These are phyloP conservation scores for Typha latifolia DNA, from an alignment of 176 grass and related monocot species.

Conservation along the genomic window DNA sequence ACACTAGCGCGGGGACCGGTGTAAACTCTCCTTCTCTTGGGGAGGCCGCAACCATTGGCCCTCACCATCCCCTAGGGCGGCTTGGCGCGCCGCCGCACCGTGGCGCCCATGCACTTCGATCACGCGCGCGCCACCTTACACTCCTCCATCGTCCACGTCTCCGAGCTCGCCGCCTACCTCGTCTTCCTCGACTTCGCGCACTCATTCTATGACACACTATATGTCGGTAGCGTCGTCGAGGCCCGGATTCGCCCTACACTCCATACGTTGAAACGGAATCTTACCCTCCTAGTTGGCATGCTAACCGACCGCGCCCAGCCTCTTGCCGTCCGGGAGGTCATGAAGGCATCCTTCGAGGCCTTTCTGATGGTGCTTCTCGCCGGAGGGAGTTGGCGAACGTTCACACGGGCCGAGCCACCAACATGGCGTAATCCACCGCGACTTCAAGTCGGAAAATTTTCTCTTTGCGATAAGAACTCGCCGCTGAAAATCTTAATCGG, in stretches of 20 bases:
- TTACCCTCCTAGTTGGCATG: conserved; percentile 30
- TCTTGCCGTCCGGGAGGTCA: conserved; percentile 23
- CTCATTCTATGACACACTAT: conserved; percentile 41
- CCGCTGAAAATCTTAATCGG: too few species aligned
- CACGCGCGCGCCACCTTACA: conserved; percentile 32
- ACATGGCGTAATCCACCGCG: too few species aligned
- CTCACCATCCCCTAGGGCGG: conserved; percentile 6
- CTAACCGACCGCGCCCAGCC: conserved; percentile 42
- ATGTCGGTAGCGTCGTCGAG: conserved; percentile 28
- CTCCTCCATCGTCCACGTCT: conserved; percentile 30
- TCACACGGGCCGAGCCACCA: conserved; percentile 29
- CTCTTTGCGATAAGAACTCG: too few species aligned
- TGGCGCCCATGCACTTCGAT: conserved; percentile 25
- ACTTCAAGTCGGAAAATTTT: too few species aligned
- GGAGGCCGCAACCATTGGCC: conserved; percentile 2
- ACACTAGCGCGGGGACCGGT: too few species aligned
- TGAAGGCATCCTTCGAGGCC: conserved; percentile 42
- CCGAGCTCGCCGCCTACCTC: conserved; percentile 47
- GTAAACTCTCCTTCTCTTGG: conserved; percentile 24
- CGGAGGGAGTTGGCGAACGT: conserved; percentile 33
- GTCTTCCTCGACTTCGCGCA: conserved; percentile 47
- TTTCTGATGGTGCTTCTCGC: conserved; percentile 47
- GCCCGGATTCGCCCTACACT: conserved; percentile 25
- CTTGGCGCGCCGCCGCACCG: background rate
- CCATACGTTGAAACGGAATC: conserved; percentile 44